phyloP scores from a whole-genome alignment of 2,329 filamentous ascomycete species.

The Conoideocrella luteorostrata region DNA sequence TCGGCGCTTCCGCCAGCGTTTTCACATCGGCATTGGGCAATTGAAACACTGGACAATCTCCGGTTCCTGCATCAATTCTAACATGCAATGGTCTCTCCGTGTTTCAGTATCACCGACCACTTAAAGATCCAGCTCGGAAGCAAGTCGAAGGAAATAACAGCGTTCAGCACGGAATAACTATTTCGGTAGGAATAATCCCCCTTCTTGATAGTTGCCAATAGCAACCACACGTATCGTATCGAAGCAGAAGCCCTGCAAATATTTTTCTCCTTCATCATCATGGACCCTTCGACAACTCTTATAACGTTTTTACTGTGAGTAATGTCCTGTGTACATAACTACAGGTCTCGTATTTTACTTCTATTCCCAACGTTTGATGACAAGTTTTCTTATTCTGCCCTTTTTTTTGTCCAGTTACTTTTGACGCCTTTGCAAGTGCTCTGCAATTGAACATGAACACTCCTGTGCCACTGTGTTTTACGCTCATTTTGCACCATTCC shows the following conservation, averaged over 20 bases:
- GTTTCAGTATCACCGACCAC: constrained; percentile 10
- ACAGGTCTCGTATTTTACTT: background rate
- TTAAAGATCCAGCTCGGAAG: background rate
- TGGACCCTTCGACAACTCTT: constrained; percentile 59
- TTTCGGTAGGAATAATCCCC: constrained; percentile 2
- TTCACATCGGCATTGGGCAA: constrained; percentile 11
- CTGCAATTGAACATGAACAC: background rate
- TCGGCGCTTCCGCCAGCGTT: constrained; percentile 10
- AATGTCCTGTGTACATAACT: too few relatives aligned
- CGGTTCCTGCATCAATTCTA: constrained; percentile 12
- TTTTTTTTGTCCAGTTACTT: background rate
- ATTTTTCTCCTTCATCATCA: constrained; percentile 20
- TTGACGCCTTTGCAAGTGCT: background rate
- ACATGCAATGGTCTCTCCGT: constrained; percentile 9
- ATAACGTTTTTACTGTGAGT: constrained; percentile 64
- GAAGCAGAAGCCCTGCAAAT: background rate
- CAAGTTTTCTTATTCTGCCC: background rate
- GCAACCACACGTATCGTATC: background rate
- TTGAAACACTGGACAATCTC: constrained; percentile 3
- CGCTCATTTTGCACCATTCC: background rate
- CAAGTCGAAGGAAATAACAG: background rate
- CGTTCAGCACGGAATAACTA: background rate
- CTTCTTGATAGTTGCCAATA: background rate
- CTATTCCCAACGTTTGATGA: background rate
- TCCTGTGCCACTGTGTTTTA: background rate